Conservation (phyloP, 345 rosid species). For the Nasturtium officinale region DNA sequence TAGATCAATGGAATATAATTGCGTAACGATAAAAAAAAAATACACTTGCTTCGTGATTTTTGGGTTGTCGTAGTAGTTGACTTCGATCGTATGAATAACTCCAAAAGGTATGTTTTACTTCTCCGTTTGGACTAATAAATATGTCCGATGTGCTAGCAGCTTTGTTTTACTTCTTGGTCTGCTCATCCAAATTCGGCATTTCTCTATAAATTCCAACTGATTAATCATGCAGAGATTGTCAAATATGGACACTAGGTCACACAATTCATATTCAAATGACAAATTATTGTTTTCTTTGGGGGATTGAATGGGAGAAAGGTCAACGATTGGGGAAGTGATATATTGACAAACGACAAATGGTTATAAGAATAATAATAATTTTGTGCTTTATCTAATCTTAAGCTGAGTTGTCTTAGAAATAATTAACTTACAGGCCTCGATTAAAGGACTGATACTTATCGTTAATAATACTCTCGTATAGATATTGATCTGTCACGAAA, state of each 20-base stretch:
- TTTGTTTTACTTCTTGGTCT: constrained; percentile 8
- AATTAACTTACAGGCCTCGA: constrained; percentile 18
- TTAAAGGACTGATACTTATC: constrained; percentile 31
- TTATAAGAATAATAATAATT: constrained; percentile 1
- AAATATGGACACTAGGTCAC: constrained; percentile 35
- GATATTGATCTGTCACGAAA: constrained; percentile 33
- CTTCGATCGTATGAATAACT: not conserved
- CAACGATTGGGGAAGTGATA: constrained; percentile 24
- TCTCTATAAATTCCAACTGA: not conserved
- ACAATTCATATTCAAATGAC: constrained; percentile 31
- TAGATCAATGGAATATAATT: not conserved
- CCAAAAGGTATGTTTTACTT: constrained; percentile 11
- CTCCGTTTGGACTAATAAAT: not conserved
- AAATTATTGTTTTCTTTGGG: constrained; percentile 16
- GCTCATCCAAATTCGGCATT: constrained; percentile 9
- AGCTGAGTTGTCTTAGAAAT: constrained; percentile 33
- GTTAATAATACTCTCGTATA: constrained; percentile 10
- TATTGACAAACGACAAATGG: constrained; percentile 22
- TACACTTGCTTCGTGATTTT: not conserved
- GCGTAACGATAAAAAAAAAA: not conserved
- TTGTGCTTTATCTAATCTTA: constrained; percentile 28
- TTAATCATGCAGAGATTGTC: constrained; percentile 25
- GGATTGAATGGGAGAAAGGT: constrained; percentile 35
- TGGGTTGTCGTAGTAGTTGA: not conserved
- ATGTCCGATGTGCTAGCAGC: not conserved